Evolutionary conservation across 1,284 basidiomycete genomes (phyloP), one percentile per base, ranked within the genome.

Genomic region (Rhizopogon hawkerae): DNA sequence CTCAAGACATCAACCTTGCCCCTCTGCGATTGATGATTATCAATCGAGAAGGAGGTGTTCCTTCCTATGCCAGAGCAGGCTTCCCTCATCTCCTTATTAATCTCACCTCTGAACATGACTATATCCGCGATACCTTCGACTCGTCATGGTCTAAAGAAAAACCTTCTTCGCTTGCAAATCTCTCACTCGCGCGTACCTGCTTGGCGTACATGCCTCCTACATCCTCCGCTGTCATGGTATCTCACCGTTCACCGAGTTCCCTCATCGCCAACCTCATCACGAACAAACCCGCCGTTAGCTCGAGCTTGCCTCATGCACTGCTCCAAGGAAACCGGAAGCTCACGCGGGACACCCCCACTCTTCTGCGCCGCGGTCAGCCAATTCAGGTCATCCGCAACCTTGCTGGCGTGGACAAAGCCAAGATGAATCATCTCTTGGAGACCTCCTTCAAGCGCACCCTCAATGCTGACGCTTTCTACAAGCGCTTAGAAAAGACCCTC

Each of bases 191-290:
- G 10, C 81, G 83, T 35, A 87, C 83, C 50, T 99, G 96, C 65
- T 78, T 99, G 34, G 73, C 78, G 1, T 89, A 92, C 70, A 96
- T 99, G 90, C 96, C 96, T 0, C 80, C 86, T 9, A 82, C 88
- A 1, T 92, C 94, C 2, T 95, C 92, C 14, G 95, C 93, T 10
- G 77, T 98, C 55, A 88, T 99, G 77, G 96, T 98, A 46, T 96
- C 92, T 10, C 96, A 99, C 70, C 90, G 94, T 33, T 96, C 93
- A 1, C 92, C 94, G 0, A 91, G 89, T 51, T 91, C 90, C 2
- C 81, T 99, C 53, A 98, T 99, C 58, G 95, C 83, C 38, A 98
- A 98, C 67, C 77, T 99, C 38, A 95, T 99, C 64, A 99, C 96
- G 43, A 98, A 98, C 70, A 96, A 95, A 64, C 96, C 96, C 1